Evolutionary conservation across 371 early-diverging fungal genomes (phyloP).

Genomic region (Mortierella polycephala): DNA sequence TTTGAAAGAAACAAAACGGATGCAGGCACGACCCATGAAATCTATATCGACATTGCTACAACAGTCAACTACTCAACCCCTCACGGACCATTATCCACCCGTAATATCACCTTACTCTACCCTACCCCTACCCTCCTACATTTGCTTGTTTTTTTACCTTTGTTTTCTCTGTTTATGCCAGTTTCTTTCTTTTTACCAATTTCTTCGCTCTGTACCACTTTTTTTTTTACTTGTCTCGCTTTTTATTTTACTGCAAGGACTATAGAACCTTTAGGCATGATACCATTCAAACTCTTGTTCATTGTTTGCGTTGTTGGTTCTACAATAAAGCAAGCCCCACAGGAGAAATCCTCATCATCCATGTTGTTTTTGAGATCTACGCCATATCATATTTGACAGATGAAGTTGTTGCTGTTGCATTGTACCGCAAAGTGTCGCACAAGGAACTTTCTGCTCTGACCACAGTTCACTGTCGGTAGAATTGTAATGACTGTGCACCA

Average conservation of each 20-base stretch:
- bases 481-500: not conserved
- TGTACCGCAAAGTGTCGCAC: slow-evolving; percentile 3
- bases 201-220: not conserved
- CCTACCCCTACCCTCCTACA: not conserved
- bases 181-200: not conserved
- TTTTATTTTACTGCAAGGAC: not conserved
- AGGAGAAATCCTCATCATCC: not conserved
- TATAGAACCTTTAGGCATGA: slow-evolving; percentile 1
- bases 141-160: too few species aligned
- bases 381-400: not conserved
- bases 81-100: slow-evolving; percentile 21
- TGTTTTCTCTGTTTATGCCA: slow-evolving; percentile 1
- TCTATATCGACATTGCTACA: too few species aligned
- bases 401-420: too few species aligned
- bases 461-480: not conserved
- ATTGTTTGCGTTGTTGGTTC: too few species aligned
- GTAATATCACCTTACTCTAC: slow-evolving; percentile 8
- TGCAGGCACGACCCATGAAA: too few species aligned
- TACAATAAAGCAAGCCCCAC: not conserved
- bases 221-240: slow-evolving; percentile 3
- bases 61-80: too few species aligned
- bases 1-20: too few species aligned
- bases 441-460: not conserved
- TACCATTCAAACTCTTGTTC: slow-evolving; percentile 4
- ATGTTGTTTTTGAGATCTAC: too few species aligned